Evolutionary conservation across 345 rosid genomes (phyloP), one percentile per base, ranked within the genome.

Genomic region (Euphorbia lathyris): DNA sequence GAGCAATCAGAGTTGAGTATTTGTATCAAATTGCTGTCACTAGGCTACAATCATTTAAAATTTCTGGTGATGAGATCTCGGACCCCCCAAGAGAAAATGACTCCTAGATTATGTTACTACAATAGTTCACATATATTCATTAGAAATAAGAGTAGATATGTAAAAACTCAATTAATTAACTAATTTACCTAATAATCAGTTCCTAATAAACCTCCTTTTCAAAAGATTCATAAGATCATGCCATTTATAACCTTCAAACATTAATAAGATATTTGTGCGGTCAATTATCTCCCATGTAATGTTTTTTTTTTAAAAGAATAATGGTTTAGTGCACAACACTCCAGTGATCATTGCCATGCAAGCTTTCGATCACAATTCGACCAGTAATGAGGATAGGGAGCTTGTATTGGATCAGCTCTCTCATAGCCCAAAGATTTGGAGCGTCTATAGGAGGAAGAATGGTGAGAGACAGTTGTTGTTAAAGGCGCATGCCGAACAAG

Each of bases 51-150:
- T 26, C 29, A 58, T 26, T 60, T 57, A 42, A 45, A 56, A 27
- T 58, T 69, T 69, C 57, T 60, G 16, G 56, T 40, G 56, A 42
- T 29, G 55, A 57, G 51, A 68, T 5, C 13, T 57, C 7, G 63
- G 63, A 17, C 27, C 27, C 64, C 48, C 63, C 73, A 12, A 32
- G 22, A 58, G 58, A 29, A n/a, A 47, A 14, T 45, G 66, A 34
- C 55, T 58, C 26, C 29, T 58, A 58, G 6, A 69, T 69, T 56
- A 30, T 29, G 50, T 20, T 12, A 16, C 20, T 19, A 25, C 1
- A 58, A 58, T 48, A 14, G 20, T 58, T 20, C 4, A 20, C 20
- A 5, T 0, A 53, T 36, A 11, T 56, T n/a, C 58, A 27, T 40
- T 1, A n/a, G 20, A 52, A 67, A 63, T 42, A 14, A 63, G 32